Percentiles rank a stretch among this genome's conserved stretches.
These are phyloP conservation scores for Nemania serpens DNA, from an alignment of 2,329 filamentous ascomycete genomes.

Conservation along the genomic window DNA sequence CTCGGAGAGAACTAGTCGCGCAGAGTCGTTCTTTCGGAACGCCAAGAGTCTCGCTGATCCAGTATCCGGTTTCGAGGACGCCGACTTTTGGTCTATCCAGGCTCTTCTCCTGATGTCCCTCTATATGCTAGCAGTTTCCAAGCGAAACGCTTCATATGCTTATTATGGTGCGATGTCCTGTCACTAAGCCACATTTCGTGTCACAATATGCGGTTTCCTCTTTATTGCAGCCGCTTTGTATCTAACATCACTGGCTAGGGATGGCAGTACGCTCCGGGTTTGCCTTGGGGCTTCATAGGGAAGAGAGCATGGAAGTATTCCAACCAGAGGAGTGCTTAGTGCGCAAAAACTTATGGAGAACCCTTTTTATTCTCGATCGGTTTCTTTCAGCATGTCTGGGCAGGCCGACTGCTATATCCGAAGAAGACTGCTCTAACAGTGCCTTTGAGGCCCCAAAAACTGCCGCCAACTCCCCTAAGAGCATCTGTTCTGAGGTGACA, in stretches of 20 bases:
- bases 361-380: slow-evolving; percentile 66
- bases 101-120: slow-evolving; percentile 66
- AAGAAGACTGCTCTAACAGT: slow-evolving; percentile 64
- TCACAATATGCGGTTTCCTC: neutral
- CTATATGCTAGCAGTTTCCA: slow-evolving; percentile 66
- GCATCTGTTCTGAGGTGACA: slow-evolving; percentile 27
- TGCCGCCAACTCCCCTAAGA: slow-evolving; percentile 18
- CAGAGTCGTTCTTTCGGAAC: slow-evolving; percentile 66
- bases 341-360: slow-evolving; percentile 66
- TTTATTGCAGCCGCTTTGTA: neutral
- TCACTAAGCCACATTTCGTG: neutral
- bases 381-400: slow-evolving; percentile 67
- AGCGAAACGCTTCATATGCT: slow-evolving; percentile 65
- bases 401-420: slow-evolving; percentile 63
- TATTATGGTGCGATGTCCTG: slow-evolving; percentile 57
- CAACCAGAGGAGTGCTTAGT: slow-evolving; percentile 49
- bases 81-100: slow-evolving; percentile 68
- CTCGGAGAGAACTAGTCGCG: slow-evolving; percentile 53
- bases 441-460: slow-evolving; percentile 41
- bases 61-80: slow-evolving; percentile 60
- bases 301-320: slow-evolving; percentile 62
- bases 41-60: slow-evolving; percentile 58
- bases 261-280: slow-evolving; percentile 68
- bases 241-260: slow-evolving; percentile 46
- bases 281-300: slow-evolving; percentile 64